phyloP scores from a whole-genome alignment of 768 basidiomycete genomes.

The Lyophyllum semitale region DNA sequence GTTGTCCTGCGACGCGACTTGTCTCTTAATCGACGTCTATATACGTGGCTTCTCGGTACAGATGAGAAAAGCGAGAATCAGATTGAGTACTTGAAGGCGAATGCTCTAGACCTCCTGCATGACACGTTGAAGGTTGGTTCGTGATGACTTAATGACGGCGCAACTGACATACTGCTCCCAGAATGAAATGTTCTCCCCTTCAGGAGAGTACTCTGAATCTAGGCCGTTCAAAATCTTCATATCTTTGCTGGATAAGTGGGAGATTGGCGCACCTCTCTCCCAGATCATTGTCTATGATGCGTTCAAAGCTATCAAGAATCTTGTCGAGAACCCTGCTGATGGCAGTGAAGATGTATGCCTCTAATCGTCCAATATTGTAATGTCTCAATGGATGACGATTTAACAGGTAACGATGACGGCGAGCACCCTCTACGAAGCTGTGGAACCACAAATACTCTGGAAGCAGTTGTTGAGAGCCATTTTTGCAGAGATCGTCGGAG shows the following conservation, averaged over 20 bases:
- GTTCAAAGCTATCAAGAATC: constrained; percentile 67
- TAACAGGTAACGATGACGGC: constrained; percentile 77
- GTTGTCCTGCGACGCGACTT: constrained; percentile 93
- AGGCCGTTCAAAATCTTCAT: constrained; percentile 96
- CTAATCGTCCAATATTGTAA: background rate
- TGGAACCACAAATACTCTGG: constrained; percentile 90
- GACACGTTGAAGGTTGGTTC: constrained; percentile 63
- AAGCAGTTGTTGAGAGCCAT: constrained; percentile 63
- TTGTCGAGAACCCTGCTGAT: constrained; percentile 54
- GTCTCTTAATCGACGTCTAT: constrained; percentile 89
- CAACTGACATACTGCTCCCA: constrained; percentile 27
- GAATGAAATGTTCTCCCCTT: constrained; percentile 78
- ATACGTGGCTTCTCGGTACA: constrained; percentile 89
- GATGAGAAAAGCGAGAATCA: constrained; percentile 80
- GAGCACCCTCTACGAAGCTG: constrained; percentile 87
- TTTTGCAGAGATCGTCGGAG: constrained; percentile 53
- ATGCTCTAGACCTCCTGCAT: constrained; percentile 74
- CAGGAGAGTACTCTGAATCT: constrained; percentile 73
- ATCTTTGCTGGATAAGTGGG: constrained; percentile 95
- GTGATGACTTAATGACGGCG: background rate
- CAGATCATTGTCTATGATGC: constrained; percentile 79
- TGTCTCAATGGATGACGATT: background rate
- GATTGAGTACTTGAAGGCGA: constrained; percentile 62
- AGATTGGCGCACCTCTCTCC: constrained; percentile 83
- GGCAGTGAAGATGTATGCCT: constrained; percentile 60